Percentiles rank a stretch among this genome's conserved stretches.
phyloP scores from a whole-genome alignment of 306 rosid genomes.

The Dalbergia cochinchinensis region DNA sequence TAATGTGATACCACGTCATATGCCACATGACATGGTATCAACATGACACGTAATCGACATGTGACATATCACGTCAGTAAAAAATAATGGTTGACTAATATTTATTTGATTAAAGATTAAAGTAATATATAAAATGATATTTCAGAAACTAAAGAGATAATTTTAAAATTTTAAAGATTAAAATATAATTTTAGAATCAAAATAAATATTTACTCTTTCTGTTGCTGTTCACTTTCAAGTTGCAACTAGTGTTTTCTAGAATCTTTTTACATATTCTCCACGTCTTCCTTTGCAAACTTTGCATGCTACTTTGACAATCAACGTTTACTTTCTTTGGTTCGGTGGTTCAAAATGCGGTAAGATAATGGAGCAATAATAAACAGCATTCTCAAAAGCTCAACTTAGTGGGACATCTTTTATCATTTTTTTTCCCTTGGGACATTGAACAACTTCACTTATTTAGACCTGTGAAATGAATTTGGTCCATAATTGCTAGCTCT shows the following conservation, averaged over 20 bases:
- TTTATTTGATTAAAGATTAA: too few relatives aligned
- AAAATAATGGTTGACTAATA: too few relatives aligned
- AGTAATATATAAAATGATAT: too few relatives aligned
- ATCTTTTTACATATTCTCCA: not conserved
- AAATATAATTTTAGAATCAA: too few relatives aligned
- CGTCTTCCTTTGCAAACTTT: constrained; percentile 28
- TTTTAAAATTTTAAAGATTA: too few relatives aligned
- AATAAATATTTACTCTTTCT: too few relatives aligned
- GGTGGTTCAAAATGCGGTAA: constrained; percentile 28
- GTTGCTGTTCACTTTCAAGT: constrained; percentile 1
- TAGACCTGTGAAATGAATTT: constrained; percentile 7
- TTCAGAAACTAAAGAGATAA: too few relatives aligned
- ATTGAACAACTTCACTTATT: constrained; percentile 14
- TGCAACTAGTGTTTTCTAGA: not conserved
- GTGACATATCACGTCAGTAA: too few relatives aligned
- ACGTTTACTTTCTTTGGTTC: constrained; percentile 43
- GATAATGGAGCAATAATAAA: constrained; percentile 53
- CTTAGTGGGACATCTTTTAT: constrained; percentile 40
- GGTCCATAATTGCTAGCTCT: constrained; percentile 10
- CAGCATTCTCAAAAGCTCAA: constrained; percentile 35
- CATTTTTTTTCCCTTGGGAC: constrained; percentile 35
- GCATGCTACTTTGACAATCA: constrained; percentile 45
- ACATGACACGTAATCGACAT: too few relatives aligned
- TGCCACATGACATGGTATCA: too few relatives aligned
- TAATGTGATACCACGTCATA: too few relatives aligned